Percentiles rank a stretch among this genome's conserved stretches.
These are phyloP conservation scores for Flaveria trinervia DNA, from an alignment of 129 eudicot genomes.

Conservation along the genomic window DNA sequence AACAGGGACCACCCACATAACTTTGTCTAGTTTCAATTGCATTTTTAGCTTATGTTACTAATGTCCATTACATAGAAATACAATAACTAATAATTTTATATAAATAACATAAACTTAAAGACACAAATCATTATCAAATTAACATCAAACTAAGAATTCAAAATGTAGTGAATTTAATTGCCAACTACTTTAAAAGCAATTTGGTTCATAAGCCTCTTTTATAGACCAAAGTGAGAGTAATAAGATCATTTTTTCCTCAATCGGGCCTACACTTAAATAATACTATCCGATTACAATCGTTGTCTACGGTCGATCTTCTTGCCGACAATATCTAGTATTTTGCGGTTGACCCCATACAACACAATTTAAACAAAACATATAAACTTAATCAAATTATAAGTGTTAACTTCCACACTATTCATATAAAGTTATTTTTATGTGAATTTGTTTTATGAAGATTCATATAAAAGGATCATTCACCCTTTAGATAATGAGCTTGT, in stretches of 20 bases:
- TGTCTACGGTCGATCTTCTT: not conserved
- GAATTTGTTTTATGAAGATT: not conserved
- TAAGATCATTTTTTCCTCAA: not conserved
- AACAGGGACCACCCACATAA: too few relatives aligned
- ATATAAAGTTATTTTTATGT: not conserved
- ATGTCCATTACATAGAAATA: too few relatives aligned
- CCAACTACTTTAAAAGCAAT: slow-evolving; percentile 28
- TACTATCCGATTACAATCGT: slow-evolving; percentile 9
- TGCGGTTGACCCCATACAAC: too few relatives aligned
- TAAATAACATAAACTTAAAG: not conserved
- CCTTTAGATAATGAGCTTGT: too few relatives aligned
- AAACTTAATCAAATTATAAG: not conserved
- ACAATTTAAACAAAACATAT: too few relatives aligned
- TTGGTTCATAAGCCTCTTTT: slow-evolving; percentile 24
- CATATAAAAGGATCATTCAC: too few relatives aligned
- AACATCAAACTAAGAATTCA: not conserved
- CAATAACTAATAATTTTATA: too few relatives aligned
- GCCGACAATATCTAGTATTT: slow-evolving; percentile 14
- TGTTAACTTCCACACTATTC: not conserved
- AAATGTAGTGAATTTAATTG: slow-evolving; percentile 12
- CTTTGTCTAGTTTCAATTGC: too few relatives aligned
- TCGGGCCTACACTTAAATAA: slow-evolving; percentile 22
- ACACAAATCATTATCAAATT: not conserved
- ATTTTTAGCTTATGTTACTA: too few relatives aligned
- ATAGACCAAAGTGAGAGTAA: slow-evolving; percentile 23